Conservation (phyloP, 192 early-diverging fungal species). For the Entomortierella beljakovae region DNA sequence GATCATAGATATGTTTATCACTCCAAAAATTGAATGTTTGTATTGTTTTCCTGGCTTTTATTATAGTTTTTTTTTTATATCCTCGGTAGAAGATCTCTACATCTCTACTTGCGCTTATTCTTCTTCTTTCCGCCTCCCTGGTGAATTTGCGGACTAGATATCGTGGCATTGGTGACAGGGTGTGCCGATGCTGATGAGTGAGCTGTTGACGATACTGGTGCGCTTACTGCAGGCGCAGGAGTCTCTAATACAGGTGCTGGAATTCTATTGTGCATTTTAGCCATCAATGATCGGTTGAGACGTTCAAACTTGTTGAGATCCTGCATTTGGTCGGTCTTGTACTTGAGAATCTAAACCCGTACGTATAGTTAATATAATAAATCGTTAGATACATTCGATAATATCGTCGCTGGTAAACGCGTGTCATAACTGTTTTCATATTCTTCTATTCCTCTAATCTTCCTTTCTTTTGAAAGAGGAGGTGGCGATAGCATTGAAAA, state of each 20-base stretch:
- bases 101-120: slow-evolving; percentile 43
- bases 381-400: too few species aligned
- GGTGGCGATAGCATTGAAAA: too few species aligned
- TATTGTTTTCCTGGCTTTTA: too few species aligned
- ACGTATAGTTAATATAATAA: too few species aligned
- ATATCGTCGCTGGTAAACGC: too few species aligned
- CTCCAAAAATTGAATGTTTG: too few species aligned
- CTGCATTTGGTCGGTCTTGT: slow-evolving; percentile 72
- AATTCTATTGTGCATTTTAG: slow-evolving; percentile 73
- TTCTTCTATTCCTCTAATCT: too few species aligned
- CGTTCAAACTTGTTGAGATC: slow-evolving; percentile 81
- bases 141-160: slow-evolving; percentile 46
- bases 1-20: too few species aligned
- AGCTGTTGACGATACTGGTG: slow-evolving; percentile 9
- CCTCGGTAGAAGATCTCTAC: background rate
- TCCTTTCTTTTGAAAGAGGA: background rate
- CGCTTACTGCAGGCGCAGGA: slow-evolving; percentile 4
- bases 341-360: slow-evolving; percentile 66
- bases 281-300: slow-evolving; percentile 74
- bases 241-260: slow-evolving; percentile 23
- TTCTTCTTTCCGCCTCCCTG: slow-evolving; percentile 55
- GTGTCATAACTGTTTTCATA: too few species aligned
- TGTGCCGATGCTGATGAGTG: slow-evolving; percentile 27
- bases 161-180: slow-evolving; percentile 24
- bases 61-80: background rate